Evolutionary conservation across 1,284 basidiomycete species (phyloP).

Genomic region (Amylostereum chailletii): DNA sequence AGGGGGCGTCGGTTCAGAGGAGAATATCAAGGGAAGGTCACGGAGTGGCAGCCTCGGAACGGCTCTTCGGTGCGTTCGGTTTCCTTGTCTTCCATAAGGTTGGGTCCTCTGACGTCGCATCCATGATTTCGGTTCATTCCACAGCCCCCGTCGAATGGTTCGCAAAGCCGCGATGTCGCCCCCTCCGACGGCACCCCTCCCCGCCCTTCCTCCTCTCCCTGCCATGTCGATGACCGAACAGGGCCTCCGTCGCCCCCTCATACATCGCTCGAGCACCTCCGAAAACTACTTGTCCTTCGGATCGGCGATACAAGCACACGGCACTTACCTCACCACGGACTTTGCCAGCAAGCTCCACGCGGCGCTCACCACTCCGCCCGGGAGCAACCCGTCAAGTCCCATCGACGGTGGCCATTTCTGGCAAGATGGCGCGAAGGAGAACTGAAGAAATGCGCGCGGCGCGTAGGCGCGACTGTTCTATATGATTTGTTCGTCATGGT

Average conservation of each 20-base stretch:
- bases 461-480: no score
- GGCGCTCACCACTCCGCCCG: constrained; percentile 2
- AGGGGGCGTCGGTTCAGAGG: constrained; percentile 17
- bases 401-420: constrained; percentile 6
- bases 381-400: constrained; percentile 3
- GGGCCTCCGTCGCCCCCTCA: constrained; percentile 17
- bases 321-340: constrained; percentile 1
- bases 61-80: constrained; percentile 24
- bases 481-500: no score
- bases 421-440: constrained; percentile 7
- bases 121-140: constrained; percentile 1
- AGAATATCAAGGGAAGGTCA: constrained; percentile 29
- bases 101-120: background rate
- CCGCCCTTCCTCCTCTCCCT: constrained; percentile 18
- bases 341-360: constrained; percentile 2
- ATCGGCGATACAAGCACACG: background rate
- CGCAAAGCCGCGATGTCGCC: constrained; percentile 22
- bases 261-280: constrained; percentile 5
- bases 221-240: constrained; percentile 4
- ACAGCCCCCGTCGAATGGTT: constrained; percentile 22
- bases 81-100: background rate
- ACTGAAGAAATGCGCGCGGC: background rate
- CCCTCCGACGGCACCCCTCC: constrained; percentile 25
- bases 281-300: constrained; percentile 10
- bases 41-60: constrained; percentile 38